These are phyloP conservation scores for Glycine soja DNA, from an alignment of 306 rosid genomes.

Conservation along the genomic window DNA sequence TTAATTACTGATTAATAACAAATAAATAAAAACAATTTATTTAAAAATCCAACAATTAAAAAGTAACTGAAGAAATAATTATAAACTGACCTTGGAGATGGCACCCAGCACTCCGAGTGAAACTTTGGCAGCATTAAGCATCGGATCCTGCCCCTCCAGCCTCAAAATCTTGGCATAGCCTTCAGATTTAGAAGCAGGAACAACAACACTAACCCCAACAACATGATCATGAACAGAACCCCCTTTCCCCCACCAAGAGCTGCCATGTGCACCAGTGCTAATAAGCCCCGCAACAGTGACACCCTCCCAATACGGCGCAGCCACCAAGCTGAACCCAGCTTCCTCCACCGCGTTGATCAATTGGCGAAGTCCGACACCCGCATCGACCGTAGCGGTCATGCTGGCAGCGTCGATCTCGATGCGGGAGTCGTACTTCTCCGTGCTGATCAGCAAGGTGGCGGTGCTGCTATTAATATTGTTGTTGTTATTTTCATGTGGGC, in stretches of 20 bases:
- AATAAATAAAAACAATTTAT: too few relatives aligned
- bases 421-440: slow-evolving; percentile 31
- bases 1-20: too few relatives aligned
- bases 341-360: slow-evolving; percentile 49
- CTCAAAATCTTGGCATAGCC: slow-evolving; percentile 68
- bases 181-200: slow-evolving; percentile 63
- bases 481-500: slow-evolving; percentile 46
- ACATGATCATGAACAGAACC: slow-evolving; percentile 80
- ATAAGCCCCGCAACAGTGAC: slow-evolving; percentile 50
- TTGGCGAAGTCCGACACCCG: slow-evolving; percentile 50
- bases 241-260: slow-evolving; percentile 78
- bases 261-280: slow-evolving; percentile 54
- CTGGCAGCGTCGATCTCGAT: slow-evolving; percentile 40
- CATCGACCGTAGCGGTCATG: slow-evolving; percentile 38
- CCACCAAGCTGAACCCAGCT: slow-evolving; percentile 51
- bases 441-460: slow-evolving; percentile 38
- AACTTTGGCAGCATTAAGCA: slow-evolving; percentile 68
- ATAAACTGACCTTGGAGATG: slow-evolving; percentile 72
- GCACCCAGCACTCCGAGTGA: slow-evolving; percentile 76
- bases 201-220: slow-evolving; percentile 59
- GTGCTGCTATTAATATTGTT: too few relatives aligned
- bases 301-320: slow-evolving; percentile 59
- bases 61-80: too few relatives aligned
- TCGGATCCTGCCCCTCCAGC: slow-evolving; percentile 50
- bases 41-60: too few relatives aligned